phyloP scores from a whole-genome alignment of 2,329 filamentous ascomycete species.

The Bisporella sp. region DNA sequence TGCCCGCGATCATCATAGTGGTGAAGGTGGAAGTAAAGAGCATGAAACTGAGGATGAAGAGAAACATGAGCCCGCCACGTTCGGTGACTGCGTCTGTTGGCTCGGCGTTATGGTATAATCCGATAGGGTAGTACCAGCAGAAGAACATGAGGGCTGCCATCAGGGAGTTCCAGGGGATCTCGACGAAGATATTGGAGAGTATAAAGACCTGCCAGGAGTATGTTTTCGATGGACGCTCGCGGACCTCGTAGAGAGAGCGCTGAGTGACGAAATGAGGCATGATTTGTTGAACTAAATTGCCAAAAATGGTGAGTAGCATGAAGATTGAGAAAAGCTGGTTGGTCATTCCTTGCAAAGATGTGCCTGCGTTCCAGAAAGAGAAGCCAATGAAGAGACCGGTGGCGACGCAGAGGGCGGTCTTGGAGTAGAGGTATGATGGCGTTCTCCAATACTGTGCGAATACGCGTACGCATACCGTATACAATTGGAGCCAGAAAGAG shows the following conservation, averaged over 20 bases:
- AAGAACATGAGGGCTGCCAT: slow-evolving; percentile 71
- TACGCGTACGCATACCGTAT: slow-evolving; percentile 46
- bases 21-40: slow-evolving; percentile 78
- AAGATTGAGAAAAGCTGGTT: slow-evolving; percentile 70
- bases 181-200: slow-evolving; percentile 70
- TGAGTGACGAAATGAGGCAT: slow-evolving; percentile 61
- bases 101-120: slow-evolving; percentile 58
- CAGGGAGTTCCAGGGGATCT: slow-evolving; percentile 74
- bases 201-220: slow-evolving; percentile 68
- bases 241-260: slow-evolving; percentile 52
- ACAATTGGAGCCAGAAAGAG: slow-evolving; percentile 48
- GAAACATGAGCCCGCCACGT: slow-evolving; percentile 72
- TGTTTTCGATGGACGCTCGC: slow-evolving; percentile 71
- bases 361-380: slow-evolving; percentile 59
- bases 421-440: slow-evolving; percentile 47
- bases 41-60: slow-evolving; percentile 69
- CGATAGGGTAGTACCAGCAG: slow-evolving; percentile 82
- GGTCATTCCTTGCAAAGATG: slow-evolving; percentile 57
- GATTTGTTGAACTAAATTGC: slow-evolving; percentile 69
- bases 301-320: slow-evolving; percentile 67
- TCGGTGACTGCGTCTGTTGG: slow-evolving; percentile 53
- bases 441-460: slow-evolving; percentile 63
- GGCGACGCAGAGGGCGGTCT: slow-evolving; percentile 20
- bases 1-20: slow-evolving; percentile 68
- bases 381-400: slow-evolving; percentile 59